Percentiles rank a stretch among this genome's conserved stretches.
Evolutionary conservation across 2,329 filamentous ascomycete genomes (phyloP).

Genomic region (Madurella fahalii): DNA sequence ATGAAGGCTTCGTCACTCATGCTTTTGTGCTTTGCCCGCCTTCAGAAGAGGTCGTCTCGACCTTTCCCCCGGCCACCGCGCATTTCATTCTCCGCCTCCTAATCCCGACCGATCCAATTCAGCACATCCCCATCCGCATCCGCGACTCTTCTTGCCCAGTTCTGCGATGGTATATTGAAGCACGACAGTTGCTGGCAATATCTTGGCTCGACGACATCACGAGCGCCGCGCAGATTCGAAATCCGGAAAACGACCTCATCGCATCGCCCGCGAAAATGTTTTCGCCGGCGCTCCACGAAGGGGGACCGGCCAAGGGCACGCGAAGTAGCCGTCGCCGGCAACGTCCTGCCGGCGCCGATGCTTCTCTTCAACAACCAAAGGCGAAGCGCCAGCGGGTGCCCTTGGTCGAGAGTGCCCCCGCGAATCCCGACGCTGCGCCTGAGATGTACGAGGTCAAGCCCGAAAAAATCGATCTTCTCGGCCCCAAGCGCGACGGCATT

Average conservation of each 20-base stretch:
- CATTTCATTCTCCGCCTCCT: constrained; percentile 1
- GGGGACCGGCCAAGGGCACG: constrained; percentile 52
- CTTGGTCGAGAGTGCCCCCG: constrained; percentile 54
- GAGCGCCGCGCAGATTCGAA: constrained; percentile 10
- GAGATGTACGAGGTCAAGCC: constrained; percentile 56
- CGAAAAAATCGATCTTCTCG: constrained; percentile 45
- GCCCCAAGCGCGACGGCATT: constrained; percentile 44
- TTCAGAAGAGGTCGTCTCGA: constrained; percentile 6
- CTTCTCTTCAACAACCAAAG: constrained; percentile 51
- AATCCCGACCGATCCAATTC: constrained; percentile 5
- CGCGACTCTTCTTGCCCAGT: neutral
- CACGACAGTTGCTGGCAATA: neutral
- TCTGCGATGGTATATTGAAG: constrained; percentile 15
- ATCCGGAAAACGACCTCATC: constrained; percentile 7
- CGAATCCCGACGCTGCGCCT: constrained; percentile 46
- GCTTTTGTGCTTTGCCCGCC: constrained; percentile 12
- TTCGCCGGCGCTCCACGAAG: constrained; percentile 49
- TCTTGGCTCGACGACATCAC: constrained; percentile 10
- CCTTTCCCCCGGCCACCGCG: constrained; percentile 6
- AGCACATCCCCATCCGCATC: constrained; percentile 4
- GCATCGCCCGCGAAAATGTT: constrained; percentile 47
- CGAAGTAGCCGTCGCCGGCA: constrained; percentile 57
- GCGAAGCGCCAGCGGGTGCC: constrained; percentile 59
- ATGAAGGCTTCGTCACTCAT: constrained; percentile 27
- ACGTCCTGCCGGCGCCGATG: constrained; percentile 54